phyloP scores from a whole-genome alignment of 495 filamentous ascomycete genomes.

The Antarctomyces pellizariae region DNA sequence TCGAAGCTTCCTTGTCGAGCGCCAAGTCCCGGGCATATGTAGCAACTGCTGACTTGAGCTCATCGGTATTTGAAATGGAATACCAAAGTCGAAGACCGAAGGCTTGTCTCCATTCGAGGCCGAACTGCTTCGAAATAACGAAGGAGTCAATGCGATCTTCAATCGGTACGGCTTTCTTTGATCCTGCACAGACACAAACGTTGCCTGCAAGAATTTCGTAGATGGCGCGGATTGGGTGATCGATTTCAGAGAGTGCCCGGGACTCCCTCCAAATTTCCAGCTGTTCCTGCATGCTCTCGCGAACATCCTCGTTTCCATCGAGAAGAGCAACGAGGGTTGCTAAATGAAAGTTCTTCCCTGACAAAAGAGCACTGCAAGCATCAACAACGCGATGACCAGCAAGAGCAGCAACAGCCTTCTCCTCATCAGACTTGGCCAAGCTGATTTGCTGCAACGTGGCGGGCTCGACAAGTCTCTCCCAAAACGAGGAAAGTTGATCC shows the following conservation, averaged over 20 bases:
- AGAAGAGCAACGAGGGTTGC: slow-evolving; percentile 68
- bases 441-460: slow-evolving; percentile 26
- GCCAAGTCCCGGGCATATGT: slow-evolving; percentile 45
- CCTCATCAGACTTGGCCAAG: slow-evolving; percentile 35
- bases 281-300: slow-evolving; percentile 49
- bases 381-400: slow-evolving; percentile 54
- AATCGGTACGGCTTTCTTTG: slow-evolving; percentile 33
- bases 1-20: slow-evolving; percentile 31
- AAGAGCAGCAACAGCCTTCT: slow-evolving; percentile 61
- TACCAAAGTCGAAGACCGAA: slow-evolving; percentile 87
- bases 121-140: slow-evolving; percentile 54
- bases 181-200: slow-evolving; percentile 53
- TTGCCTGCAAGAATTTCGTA: slow-evolving; percentile 84
- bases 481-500: slow-evolving; percentile 33
- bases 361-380: slow-evolving; percentile 55
- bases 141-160: slow-evolving; percentile 65
- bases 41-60: slow-evolving; percentile 43
- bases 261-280: slow-evolving; percentile 63
- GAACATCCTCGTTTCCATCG: slow-evolving; percentile 36
- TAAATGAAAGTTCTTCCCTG: slow-evolving; percentile 51
- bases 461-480: slow-evolving; percentile 34
- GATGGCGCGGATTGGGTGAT: slow-evolving; percentile 59
- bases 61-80: slow-evolving; percentile 37
- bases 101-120: slow-evolving; percentile 74
- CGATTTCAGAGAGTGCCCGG: slow-evolving; percentile 64